Evolutionary conservation across 768 basidiomycete genomes (phyloP), one percentile per base, ranked within the genome.

Genomic region (Coprinopsis strossmayeri): DNA sequence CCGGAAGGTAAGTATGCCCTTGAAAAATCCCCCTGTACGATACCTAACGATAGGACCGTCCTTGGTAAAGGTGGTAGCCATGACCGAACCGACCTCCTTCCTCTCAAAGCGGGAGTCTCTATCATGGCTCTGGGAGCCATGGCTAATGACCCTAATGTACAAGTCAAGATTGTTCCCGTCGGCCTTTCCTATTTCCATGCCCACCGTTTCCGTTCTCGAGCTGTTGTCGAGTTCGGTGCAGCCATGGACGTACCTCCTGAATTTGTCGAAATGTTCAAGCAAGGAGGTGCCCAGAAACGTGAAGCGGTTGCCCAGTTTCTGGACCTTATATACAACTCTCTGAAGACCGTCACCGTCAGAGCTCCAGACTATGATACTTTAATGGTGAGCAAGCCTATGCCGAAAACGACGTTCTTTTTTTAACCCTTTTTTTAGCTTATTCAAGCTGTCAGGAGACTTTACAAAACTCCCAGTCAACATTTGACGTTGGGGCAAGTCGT

Each of bases 51-150:
- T n/a, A n/a, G n/a, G n/a, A n/a, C n/a, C 47, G 56, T 41, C 17
- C 18, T 37, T 45, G 44, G 17, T 38, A 44, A 53, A 97, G 94
- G 96, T 57, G 96, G 96, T 48, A 97, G 94, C 50, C 96, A 99
- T 65, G 96, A 99, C 67, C 85, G 96, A 34, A 94, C 91, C 7
- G 93, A 98, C 65, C 77, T 98, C 43, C 79, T 98, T 17, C 96
- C 96, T 1, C 76, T 99, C 34, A 99, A 99, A 68, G 96, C 96
- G 24, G 96, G 96, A 3, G 94, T 98, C 28, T 88, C 93, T 1
- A 79, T 98, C 58, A 98, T 99, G 94, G 94, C 96, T 20, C 76
- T 99, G 7, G 96, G 96, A 21, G 94, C 96, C 3, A 95, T 98
- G 91, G 90, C 90, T 9, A 87, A 87, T 53, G 81, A 97, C 61